Evolutionary conservation across 2,329 filamentous ascomycete genomes (phyloP), one percentile per base, ranked within the genome.

Genomic region (Colletotrichum sp.): DNA sequence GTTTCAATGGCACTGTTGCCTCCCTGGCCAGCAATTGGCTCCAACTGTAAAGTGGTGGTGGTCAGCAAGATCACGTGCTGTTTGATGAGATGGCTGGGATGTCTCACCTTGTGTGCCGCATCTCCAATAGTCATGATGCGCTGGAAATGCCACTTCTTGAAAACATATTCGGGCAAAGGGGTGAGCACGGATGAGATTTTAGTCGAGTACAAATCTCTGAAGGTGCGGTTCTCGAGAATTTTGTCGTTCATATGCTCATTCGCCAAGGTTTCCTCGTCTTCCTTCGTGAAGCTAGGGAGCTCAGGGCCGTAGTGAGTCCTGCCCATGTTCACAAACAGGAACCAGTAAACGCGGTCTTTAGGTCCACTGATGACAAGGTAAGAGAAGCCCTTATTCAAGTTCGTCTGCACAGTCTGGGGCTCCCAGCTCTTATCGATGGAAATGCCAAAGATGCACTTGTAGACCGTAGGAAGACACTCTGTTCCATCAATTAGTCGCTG

Each of bases 371-470:
- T 76, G 8, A 83, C 70, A 2, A 84, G 75, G 15, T 79, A 76
- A 0, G 79, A 79, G 5, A 59, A 68, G 9, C 76, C 78, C n/a
- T 79, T 70, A 64, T 78, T 79, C 36, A 76, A 76, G 6, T 66
- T 78, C 68, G 24, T 78, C 47, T 18, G 78, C 73, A 5, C 78
- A 76, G 2, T 66, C 9, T 8, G 51, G 24, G 77, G 76, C 79
- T 29, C 73, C 74, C 2, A 74, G 62, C 6, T 81, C 78, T 15
- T 80, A 34, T 29, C 80, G 70, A 70, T 27, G 5, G 83, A 80
- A 16, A 85, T 85, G 7, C 84, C 84, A 58, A 83, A 86, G n/a
- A 81, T 81, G 75, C 83, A 84, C 13, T 76, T 73, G 51, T 83
- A 85, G 36, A 78, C 63, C 6, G 69, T 70, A 4, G 69, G 62